A percentile compares a stretch with the other conserved stretches of the same genome.
These are phyloP conservation scores for Polychaeton citri DNA, from an alignment of 2,329 filamentous ascomycete genomes.

Conservation along the genomic window DNA sequence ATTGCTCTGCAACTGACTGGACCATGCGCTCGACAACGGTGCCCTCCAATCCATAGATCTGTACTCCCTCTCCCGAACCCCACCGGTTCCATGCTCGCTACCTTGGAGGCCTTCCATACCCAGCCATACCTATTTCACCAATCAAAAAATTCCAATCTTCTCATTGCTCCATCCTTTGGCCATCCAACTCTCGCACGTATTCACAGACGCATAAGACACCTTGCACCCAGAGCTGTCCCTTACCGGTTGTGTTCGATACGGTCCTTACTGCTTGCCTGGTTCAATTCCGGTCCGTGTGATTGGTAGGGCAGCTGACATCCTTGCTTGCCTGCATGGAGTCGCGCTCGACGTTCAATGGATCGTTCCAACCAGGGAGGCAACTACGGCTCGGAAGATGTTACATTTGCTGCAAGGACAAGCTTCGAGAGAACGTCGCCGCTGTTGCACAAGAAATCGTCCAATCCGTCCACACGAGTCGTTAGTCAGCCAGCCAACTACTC, in stretches of 20 bases:
- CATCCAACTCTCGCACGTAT: background rate
- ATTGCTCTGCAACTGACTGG: too few species aligned
- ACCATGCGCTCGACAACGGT: too few species aligned
- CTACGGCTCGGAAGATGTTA: conserved; percentile 5
- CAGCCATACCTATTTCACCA: too few species aligned
- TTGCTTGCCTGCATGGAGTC: conserved; percentile 13
- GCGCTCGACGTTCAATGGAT: conserved; percentile 12
- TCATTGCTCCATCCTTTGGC: background rate
- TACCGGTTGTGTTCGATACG: too few species aligned
- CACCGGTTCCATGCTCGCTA: too few species aligned
- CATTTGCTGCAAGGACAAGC: conserved; percentile 7
- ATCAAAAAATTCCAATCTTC: too few species aligned
- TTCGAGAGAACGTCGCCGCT: conserved; percentile 7
- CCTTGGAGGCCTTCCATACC: too few species aligned
- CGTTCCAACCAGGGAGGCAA: conserved; percentile 9
- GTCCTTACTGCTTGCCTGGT: background rate
- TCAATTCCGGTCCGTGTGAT: background rate
- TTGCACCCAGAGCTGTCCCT: too few species aligned
- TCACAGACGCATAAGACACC: too few species aligned
- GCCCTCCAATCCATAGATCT: too few species aligned
- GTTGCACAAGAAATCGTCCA: conserved; percentile 13
- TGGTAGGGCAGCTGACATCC: background rate
- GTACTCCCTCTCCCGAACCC: too few species aligned
- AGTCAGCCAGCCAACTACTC: conserved; percentile 5
- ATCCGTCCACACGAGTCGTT: conserved; percentile 8